Base-by-base conservation (phyloP, 2,329 filamentous ascomycete genomes). In the Phoma sp. region DNA sequence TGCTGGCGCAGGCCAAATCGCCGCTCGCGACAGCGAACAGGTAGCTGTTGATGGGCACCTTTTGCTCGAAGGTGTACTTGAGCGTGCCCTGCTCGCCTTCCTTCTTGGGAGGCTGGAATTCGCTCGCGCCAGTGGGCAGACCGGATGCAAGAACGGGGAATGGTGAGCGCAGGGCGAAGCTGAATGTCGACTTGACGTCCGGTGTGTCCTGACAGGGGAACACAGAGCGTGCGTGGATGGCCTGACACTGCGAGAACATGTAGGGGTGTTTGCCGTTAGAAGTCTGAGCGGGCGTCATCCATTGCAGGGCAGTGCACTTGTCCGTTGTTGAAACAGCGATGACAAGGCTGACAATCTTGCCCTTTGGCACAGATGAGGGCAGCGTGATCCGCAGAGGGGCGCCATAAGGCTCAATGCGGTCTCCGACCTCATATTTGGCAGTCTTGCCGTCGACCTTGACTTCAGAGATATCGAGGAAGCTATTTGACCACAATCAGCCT, bases 161-260 rank as follows among this genome's bases (percentile, higher is more conserved):
- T 4, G 89, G 86, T 23, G 92, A 97, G 24, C 87, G 87, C 69
- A 99, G 89, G 68, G 88, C 89, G 80, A 97, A 97, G 59, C 88
- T 87, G 76, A 93, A 92, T 1, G 92, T 96, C n/a, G 90, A 92
- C 80, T 99, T 99, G 67, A 97, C 90, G 73, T 97, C 93, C 3
- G 95, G 95, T 0, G 95, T 98, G 72, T 99, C 95, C 79, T 98
- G 93, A 77, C 93, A 98, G 6, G 95, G 95, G 75, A 98, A 96
- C 57, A 98, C 85, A 42, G 92, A 96, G 56, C 95, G 87, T 38
- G 91, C 91, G 69, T 98, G 93, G 69, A 97, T 98, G 48, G 93
- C 93, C 80, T 99, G 93, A 75, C 93, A 96, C 79, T 98, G 95
- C 39, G 91, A 96, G 80, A 98, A 98, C 87, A 98, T 93, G 77